Percentiles rank a stretch among this genome's conserved stretches.
Evolutionary conservation across 2,329 filamentous ascomycete genomes (phyloP).

Genomic region (Talaromyces rugulosus): DNA sequence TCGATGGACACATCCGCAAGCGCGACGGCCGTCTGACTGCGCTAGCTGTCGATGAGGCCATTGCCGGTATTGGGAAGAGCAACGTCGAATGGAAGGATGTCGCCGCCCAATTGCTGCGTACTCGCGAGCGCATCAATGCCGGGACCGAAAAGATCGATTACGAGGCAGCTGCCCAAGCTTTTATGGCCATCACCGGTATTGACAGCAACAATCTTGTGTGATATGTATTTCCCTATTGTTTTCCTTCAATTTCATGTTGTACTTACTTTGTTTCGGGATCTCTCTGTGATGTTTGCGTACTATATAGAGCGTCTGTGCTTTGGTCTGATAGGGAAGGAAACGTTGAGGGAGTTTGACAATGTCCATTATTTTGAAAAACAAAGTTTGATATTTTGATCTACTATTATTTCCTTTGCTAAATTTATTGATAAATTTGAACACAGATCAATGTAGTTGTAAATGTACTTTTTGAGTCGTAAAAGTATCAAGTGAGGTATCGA

Average conservation of each 20-base stretch:
- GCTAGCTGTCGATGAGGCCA: background rate
- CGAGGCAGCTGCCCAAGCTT: background rate
- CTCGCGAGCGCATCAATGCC: background rate
- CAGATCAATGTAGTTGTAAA: too few species aligned
- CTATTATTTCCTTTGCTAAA: too few species aligned
- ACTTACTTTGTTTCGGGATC: too few species aligned
- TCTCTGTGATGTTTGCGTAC: background rate
- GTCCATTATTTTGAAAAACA: background rate
- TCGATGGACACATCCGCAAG: slow-evolving; percentile 20
- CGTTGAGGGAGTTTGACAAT: too few species aligned
- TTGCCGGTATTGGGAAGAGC: background rate
- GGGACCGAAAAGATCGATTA: background rate
- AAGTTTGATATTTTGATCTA: background rate
- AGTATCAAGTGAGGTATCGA: too few species aligned
- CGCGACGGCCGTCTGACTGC: background rate
- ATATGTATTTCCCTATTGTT: background rate
- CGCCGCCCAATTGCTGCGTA: background rate
- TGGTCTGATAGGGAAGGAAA: background rate
- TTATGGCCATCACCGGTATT: background rate
- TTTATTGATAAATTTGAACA: too few species aligned
- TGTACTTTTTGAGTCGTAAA: too few species aligned
- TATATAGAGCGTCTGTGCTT: background rate
- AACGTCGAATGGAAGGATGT: background rate
- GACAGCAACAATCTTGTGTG: background rate
- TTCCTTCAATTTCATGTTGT: too few species aligned